These are phyloP conservation scores for Aspergillus persii DNA, from an alignment of 2,329 filamentous ascomycete species.

Conservation along the genomic window DNA sequence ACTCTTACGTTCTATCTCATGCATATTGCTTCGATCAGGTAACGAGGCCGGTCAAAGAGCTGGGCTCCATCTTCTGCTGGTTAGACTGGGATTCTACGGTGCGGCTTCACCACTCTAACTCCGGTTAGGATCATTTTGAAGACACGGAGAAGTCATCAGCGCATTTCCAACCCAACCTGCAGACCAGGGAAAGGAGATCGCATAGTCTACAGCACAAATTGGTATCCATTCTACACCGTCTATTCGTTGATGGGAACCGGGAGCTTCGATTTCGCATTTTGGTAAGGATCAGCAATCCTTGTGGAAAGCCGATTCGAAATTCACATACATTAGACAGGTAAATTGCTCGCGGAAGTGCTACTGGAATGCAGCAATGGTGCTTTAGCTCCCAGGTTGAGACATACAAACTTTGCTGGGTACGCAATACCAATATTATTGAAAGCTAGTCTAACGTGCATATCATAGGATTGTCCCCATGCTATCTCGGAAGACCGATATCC, in stretches of 20 bases:
- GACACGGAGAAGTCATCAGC: neutral
- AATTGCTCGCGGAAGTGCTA: constrained; percentile 22
- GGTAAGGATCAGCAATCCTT: constrained; percentile 11
- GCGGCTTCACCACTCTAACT: constrained; percentile 6
- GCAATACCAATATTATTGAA: neutral
- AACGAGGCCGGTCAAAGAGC: constrained; percentile 3
- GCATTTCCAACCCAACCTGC: neutral
- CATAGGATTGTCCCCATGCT: constrained; percentile 13
- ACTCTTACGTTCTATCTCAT: constrained; percentile 13
- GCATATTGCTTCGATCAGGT: constrained; percentile 15
- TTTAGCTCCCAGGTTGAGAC: neutral
- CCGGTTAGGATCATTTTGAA: constrained; percentile 12
- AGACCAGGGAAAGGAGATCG: neutral
- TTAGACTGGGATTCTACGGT: neutral
- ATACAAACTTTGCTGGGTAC: neutral
- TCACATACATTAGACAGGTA: constrained; percentile 20
- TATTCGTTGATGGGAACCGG: constrained; percentile 9
- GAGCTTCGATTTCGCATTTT: constrained; percentile 12
- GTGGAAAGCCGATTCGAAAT: constrained; percentile 3
- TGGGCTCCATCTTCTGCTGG: constrained; percentile 19
- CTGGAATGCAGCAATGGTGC: constrained; percentile 4
- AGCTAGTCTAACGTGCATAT: neutral
- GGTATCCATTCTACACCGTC: neutral
- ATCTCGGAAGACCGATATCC: constrained; percentile 11
- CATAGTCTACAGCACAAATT: constrained; percentile 5